Evolutionary conservation across 768 basidiomycete species (phyloP).

Genomic region (Omphalotus guepiniiformis): DNA sequence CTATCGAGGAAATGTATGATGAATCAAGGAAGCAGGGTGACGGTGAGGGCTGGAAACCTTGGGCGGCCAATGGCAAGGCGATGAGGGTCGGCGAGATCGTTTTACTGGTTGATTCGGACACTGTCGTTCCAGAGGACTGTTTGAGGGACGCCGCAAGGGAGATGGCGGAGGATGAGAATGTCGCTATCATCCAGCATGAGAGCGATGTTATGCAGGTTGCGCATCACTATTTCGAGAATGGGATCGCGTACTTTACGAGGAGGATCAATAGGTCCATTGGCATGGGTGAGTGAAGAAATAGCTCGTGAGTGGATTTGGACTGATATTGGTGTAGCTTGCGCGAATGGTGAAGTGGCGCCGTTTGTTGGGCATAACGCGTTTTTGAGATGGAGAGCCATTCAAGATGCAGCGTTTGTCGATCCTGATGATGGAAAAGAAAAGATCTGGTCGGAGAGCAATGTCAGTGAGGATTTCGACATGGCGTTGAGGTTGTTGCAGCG

Average conservation of each 20-base stretch:
- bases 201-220: slow-evolving; percentile 85
- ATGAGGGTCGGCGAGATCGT: slow-evolving; percentile 74
- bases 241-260: slow-evolving; percentile 79
- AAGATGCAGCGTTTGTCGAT: slow-evolving; percentile 77
- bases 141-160: slow-evolving; percentile 83
- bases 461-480: slow-evolving; percentile 56
- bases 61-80: slow-evolving; percentile 71
- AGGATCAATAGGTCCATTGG: slow-evolving; percentile 73
- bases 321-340: slow-evolving; percentile 50
- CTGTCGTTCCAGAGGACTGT: slow-evolving; percentile 78
- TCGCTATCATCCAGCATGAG: slow-evolving; percentile 86
- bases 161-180: slow-evolving; percentile 65
- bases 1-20: slow-evolving; percentile 67
- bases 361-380: slow-evolving; percentile 89
- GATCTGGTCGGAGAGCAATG: slow-evolving; percentile 62
- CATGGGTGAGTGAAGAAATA: too few relatives aligned
- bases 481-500: slow-evolving; percentile 59
- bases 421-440: slow-evolving; percentile 59
- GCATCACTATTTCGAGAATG: slow-evolving; percentile 87
- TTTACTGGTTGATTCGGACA: slow-evolving; percentile 76
- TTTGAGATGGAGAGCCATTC: slow-evolving; percentile 80
- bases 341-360: slow-evolving; percentile 78
- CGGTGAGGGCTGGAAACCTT: slow-evolving; percentile 50
- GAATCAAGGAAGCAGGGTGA: slow-evolving; percentile 35
- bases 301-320: slow-evolving; percentile 36